A percentile compares a stretch with the other conserved stretches of the same genome.
Conservation (phyloP, 225 moss, liverwort and hornwort genomes). For the Marchantia paleacea region DNA sequence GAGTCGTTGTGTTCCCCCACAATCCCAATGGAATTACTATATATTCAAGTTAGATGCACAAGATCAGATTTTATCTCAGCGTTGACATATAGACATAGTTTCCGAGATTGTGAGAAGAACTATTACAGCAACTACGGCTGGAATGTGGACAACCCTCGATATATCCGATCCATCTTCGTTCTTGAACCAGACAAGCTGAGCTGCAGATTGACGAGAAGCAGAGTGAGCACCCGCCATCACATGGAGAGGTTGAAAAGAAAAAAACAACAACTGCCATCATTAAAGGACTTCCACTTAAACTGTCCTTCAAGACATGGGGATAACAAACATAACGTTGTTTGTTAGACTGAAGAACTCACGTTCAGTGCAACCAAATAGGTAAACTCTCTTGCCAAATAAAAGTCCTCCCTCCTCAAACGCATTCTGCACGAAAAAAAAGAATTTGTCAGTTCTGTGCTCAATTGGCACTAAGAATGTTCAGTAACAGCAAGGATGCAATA, state of each 20-base stretch:
- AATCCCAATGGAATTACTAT: background rate
- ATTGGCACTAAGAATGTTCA: background rate
- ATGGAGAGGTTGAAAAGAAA: background rate
- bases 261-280: background rate
- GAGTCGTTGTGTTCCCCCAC: background rate
- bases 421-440: conserved; percentile 31
- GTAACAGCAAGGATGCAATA: background rate
- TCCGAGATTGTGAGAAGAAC: background rate
- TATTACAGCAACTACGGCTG: conserved; percentile 79
- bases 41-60: background rate
- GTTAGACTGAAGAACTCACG: conserved; percentile 38
- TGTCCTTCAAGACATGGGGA: background rate
- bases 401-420: conserved; percentile 78
- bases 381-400: conserved; percentile 65
- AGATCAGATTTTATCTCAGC: background rate
- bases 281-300: background rate
- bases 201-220: conserved; percentile 34
- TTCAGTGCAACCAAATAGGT: conserved; percentile 91
- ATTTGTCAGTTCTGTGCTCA: background rate
- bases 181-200: conserved; percentile 68
- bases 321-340: background rate
- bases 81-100: background rate
- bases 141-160: conserved; percentile 76
- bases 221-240: background rate
- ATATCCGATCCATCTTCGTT: conserved; percentile 34